Base-by-base conservation (phyloP, 768 basidiomycete species). In the Lactarius sp. region DNA sequence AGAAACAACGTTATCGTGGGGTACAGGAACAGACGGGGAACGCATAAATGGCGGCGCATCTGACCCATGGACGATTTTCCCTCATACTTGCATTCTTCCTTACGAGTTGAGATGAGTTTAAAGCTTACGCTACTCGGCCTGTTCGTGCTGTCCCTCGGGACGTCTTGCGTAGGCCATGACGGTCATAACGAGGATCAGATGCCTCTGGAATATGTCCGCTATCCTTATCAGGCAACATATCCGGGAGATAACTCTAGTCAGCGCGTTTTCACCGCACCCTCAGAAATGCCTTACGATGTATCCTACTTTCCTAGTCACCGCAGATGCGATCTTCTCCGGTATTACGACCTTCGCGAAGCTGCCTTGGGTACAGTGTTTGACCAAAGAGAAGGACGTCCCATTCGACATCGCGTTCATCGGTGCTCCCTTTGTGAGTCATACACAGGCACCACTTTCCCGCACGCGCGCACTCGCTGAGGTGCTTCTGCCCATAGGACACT, bases 351-450 rank as follows among this genome's bases (percentile, higher is more conserved):
- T 94, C 71, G 92, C 93, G 18, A 92, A 82, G 73, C 80, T 95
- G n/a, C 90, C 90, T 33, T 92, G 88, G 83, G 80, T 85, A 1
- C 83, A 86, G 67, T 94, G 92, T 72, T 82, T 94, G 56, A 84
- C 84, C 49, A 81, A 80, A 66, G 83, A 87, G 59, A 79, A 72
- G 52, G 70, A 84, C 57, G 72, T 77, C 36, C 73, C 80, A 1
- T 86, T 90, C 68, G 93, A 95, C 73, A 86, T 95, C 59, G 92
- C 90, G 27, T 84, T 95, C 72, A 74, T 94, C 46, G 92, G 88
- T 36, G 88, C 87, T 46, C 88, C 87, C 1, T 90, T 90, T 70
- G 86, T 87, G 75, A 71, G 82, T 31, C 16, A 27, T 27, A 27
- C 27, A 27, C 27, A 27, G 27, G 27, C 27, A 13, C 18, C 2